A percentile compares a stretch with the other conserved stretches of the same genome.
Evolutionary conservation across 2,329 filamentous ascomycete genomes (phyloP).

Genomic region (Talaromyces amestolkiae): DNA sequence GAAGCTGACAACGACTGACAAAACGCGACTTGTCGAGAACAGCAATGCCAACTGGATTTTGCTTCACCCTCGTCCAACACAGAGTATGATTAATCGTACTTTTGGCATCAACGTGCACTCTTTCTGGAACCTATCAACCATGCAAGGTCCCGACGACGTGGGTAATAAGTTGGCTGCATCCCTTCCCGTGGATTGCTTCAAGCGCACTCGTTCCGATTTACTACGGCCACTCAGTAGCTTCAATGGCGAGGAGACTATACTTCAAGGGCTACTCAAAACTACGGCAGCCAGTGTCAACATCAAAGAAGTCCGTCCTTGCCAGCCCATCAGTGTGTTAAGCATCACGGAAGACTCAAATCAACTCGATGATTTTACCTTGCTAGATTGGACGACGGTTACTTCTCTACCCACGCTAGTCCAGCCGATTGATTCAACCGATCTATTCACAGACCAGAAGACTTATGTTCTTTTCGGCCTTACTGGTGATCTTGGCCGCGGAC

Average conservation of each 20-base stretch:
- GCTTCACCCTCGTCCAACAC: background rate
- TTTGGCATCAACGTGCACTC: background rate
- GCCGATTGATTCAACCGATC: background rate
- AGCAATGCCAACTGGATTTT: background rate
- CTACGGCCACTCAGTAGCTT: background rate
- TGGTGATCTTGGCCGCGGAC: conserved; percentile 31
- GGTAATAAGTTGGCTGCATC: background rate
- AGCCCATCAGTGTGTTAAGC: background rate
- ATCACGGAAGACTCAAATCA: background rate
- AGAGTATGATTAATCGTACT: background rate
- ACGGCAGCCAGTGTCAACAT: too few relatives aligned
- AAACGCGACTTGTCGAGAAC: background rate
- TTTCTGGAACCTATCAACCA: background rate
- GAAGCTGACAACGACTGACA: background rate
- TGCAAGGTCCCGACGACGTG: background rate
- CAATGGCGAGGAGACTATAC: too few relatives aligned
- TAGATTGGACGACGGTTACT: background rate
- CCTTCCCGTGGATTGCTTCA: background rate
- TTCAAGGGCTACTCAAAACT: too few relatives aligned
- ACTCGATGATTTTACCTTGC: background rate
- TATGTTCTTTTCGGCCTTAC: conserved; percentile 33
- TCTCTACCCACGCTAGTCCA: background rate
- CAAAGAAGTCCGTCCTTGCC: too few relatives aligned
- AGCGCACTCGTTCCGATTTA: background rate
- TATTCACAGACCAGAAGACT: conserved; percentile 28